phyloP scores from a whole-genome alignment of 352 stramenopile species.

The Phytophthora litchii region DNA sequence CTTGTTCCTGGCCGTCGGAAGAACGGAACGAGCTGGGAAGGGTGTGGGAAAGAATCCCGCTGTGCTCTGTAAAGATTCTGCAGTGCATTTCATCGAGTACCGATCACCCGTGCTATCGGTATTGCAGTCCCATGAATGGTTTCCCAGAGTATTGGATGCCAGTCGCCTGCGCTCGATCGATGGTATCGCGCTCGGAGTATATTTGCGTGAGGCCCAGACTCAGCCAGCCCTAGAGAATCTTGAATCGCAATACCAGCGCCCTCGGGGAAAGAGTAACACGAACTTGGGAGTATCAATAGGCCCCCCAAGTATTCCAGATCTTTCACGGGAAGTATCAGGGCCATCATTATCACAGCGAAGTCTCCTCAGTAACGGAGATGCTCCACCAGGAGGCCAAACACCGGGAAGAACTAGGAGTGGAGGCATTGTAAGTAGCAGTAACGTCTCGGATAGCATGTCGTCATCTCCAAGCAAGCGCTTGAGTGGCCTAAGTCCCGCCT shows the following conservation, averaged over 20 bases:
- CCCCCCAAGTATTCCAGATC: conserved; percentile 39
- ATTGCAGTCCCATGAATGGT: conserved; percentile 45
- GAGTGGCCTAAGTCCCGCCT: conserved; percentile 19
- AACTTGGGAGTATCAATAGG: conserved; percentile 29
- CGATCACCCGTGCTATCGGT: conserved; percentile 48
- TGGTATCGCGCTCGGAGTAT: conserved; percentile 52
- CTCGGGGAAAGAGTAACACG: conserved; percentile 45
- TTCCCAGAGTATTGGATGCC: conserved; percentile 55
- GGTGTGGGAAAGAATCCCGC: conserved; percentile 35
- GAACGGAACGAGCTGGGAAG: conserved; percentile 42
- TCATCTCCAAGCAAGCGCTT: conserved; percentile 64
- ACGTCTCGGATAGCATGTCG: conserved; percentile 40
- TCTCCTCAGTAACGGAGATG: conserved; percentile 32
- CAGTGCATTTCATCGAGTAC: conserved; percentile 69
- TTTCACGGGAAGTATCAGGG: conserved; percentile 53
- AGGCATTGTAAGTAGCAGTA: conserved; percentile 38
- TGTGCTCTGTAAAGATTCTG: conserved; percentile 53
- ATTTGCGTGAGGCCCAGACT: conserved; percentile 64
- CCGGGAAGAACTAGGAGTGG: conserved; percentile 27
- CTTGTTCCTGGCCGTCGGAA: conserved; percentile 41
- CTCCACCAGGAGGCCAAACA: conserved; percentile 10
- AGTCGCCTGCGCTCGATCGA: conserved; percentile 52
- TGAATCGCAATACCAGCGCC: conserved; percentile 38
- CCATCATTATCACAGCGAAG: conserved; percentile 57
- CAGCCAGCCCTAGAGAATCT: conserved; percentile 33